Conservation (phyloP, 1,284 basidiomycete genomes). For the Pseudozyma sp. region DNA sequence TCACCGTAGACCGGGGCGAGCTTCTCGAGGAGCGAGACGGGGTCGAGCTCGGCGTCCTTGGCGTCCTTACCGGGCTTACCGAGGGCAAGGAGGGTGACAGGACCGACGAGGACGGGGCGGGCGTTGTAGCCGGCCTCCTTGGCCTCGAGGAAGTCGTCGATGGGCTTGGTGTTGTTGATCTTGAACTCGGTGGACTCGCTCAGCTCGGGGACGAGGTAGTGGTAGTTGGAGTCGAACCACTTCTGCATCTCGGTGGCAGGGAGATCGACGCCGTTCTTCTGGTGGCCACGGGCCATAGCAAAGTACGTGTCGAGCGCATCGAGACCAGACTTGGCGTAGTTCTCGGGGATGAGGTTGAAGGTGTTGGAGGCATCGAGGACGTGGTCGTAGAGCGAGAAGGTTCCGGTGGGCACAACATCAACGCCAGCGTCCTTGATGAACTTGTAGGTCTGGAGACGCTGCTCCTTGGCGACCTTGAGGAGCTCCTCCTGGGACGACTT, state of each 20-base stretch:
- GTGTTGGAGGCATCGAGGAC: slow-evolving; percentile 96
- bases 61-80: slow-evolving; percentile 92
- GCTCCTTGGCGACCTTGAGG: slow-evolving; percentile 85
- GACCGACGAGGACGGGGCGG: slow-evolving; percentile 95
- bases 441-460: slow-evolving; percentile 91
- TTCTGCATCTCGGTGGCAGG: slow-evolving; percentile 99
- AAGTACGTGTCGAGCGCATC: slow-evolving; percentile 90
- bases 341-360: slow-evolving; percentile 96
- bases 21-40: slow-evolving; percentile 88
- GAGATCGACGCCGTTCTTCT: slow-evolving; percentile 90
- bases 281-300: slow-evolving; percentile 97
- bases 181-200: slow-evolving; percentile 92
- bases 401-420: slow-evolving; percentile 92
- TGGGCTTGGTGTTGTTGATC: slow-evolving; percentile 89
- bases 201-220: slow-evolving; percentile 98
- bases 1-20: slow-evolving; percentile 92
- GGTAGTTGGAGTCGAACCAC: slow-evolving; percentile 99
- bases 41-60: slow-evolving; percentile 81
- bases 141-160: slow-evolving; percentile 95
- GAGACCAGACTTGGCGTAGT: slow-evolving; percentile 88
- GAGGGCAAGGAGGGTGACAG: slow-evolving; percentile 93
- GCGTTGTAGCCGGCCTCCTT: slow-evolving; percentile 89
- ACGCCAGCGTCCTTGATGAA: slow-evolving; percentile 88
- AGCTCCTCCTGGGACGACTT: slow-evolving; percentile 91
- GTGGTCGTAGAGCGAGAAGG: slow-evolving; percentile 98